Evolutionary conservation across 805 yeast genomes (phyloP), one percentile per base, ranked within the genome.

Genomic region (Kodamaea sagamina): DNA sequence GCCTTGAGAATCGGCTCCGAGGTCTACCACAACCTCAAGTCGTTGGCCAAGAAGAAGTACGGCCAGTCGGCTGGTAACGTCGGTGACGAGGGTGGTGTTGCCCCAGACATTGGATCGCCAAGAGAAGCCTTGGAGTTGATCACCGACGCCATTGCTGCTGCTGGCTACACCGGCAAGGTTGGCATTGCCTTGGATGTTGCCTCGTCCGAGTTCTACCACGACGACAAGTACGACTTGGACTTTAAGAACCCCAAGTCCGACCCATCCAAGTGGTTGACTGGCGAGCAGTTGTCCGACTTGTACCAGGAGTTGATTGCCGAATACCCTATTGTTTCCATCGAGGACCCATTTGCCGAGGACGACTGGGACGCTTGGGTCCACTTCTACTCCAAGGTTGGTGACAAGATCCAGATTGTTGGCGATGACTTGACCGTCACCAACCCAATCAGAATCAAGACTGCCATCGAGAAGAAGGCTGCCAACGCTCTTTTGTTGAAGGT

Each of bases 11-110:
- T 88, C 56, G 98, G 98, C 71, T 72, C 96, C 51, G 99, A 92
- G 81, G 97, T 90, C 60, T 92, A 92, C 93, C 98, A 92, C 84
- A 78, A 80, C 77, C 83, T 92, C 74, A 93, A 93, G 81, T 74
- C 90, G 55, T 77, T 86, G 63, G 85, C 98, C 72, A 87, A 88
- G 83, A 84, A 88, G 84, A 79, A 77, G 72, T 93, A 92, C 85
- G 99, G 99, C 69, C 85, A 88, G 67, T 84, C 95, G 52, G 99
- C 99, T 64, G 98, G 97, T 77, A 92, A 92, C 79, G 99, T 92
- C 69, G 99, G 99, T 83, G 99, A 92, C 75, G 99, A 92, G 82
- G 99, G 99, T 86, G 99, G 99, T 84, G 97, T 92, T 79, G 99
- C 99, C 63, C 99, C 99, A 74, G 88, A 89, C 74, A 84, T 93